A percentile compares a stretch with the other conserved stretches of the same genome.
Evolutionary conservation across 139 green algal species (phyloP).

Genomic region (Chlamydomonas sp.): DNA sequence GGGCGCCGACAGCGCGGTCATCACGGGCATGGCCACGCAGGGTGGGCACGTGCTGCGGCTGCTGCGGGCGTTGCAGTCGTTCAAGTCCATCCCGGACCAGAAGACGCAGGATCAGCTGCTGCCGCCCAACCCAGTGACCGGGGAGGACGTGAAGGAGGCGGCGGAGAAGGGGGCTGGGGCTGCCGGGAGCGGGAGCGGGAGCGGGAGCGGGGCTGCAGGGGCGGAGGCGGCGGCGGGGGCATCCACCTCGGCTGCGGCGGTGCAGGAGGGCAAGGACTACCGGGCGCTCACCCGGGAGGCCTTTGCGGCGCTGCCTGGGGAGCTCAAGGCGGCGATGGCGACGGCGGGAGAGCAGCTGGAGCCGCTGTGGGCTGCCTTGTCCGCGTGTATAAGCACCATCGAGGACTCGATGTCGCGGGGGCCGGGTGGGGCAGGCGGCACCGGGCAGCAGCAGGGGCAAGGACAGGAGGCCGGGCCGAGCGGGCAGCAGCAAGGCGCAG

Average conservation of each 20-base stretch:
- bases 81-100: constrained; percentile 43
- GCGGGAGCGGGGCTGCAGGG: background rate
- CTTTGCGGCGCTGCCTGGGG: constrained; percentile 1
- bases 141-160: background rate
- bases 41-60: constrained; percentile 74
- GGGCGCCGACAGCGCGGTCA: constrained; percentile 39
- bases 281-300: background rate
- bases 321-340: background rate
- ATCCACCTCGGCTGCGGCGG: background rate
- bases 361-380: constrained; percentile 69
- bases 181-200: background rate
- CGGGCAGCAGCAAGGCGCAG: background rate
- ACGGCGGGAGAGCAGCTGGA: constrained; percentile 33
- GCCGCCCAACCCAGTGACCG: background rate
- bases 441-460: background rate
- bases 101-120: constrained; percentile 25
- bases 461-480: background rate
- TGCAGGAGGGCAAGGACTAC: background rate
- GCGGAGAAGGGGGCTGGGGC: background rate
- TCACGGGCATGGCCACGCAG: constrained; percentile 45
- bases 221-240: background rate
- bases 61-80: constrained; percentile 71
- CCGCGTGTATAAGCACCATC: constrained; percentile 50
- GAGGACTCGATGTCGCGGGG: constrained; percentile 45
- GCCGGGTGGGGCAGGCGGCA: background rate